Evolutionary conservation across 305 asterid species (phyloP).

Genomic region (Solanum aculeatissimum): DNA sequence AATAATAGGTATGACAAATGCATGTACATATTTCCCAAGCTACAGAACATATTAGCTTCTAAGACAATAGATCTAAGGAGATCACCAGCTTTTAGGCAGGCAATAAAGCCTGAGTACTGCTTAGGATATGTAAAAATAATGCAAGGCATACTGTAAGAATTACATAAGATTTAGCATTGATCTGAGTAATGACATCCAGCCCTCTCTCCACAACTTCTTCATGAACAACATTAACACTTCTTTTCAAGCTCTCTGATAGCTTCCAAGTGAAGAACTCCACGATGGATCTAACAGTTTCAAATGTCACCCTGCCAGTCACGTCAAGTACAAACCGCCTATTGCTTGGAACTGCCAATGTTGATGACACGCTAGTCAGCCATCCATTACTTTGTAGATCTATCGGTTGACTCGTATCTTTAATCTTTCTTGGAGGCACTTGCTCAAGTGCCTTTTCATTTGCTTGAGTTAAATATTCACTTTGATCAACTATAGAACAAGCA

Average conservation of each 20-base stretch:
- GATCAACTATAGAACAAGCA: conserved; percentile 17
- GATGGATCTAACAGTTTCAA: conserved; percentile 64
- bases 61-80: background rate
- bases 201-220: conserved; percentile 64
- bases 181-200: conserved; percentile 50
- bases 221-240: conserved; percentile 42
- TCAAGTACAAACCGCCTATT: conserved; percentile 69
- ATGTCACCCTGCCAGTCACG: conserved; percentile 83
- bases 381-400: conserved; percentile 31
- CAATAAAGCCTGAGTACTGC: conserved; percentile 36
- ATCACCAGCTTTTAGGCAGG: conserved; percentile 29
- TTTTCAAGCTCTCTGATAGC: conserved; percentile 42
- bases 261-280: conserved; percentile 54
- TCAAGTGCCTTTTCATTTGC: conserved; percentile 11
- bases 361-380: conserved; percentile 64
- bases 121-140: conserved; percentile 46
- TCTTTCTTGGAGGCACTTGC: conserved; percentile 10
- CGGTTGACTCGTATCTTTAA: conserved; percentile 7
- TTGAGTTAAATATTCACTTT: conserved; percentile 16
- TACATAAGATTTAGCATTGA: conserved; percentile 61
- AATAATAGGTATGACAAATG: background rate
- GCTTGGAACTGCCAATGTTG: conserved; percentile 78
- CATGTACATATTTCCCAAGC: background rate
- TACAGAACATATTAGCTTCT: background rate
- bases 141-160: conserved; percentile 65